Evolutionary conservation across 2,329 filamentous ascomycete species (phyloP).

Genomic region (Fragosphaeria purpurea): DNA sequence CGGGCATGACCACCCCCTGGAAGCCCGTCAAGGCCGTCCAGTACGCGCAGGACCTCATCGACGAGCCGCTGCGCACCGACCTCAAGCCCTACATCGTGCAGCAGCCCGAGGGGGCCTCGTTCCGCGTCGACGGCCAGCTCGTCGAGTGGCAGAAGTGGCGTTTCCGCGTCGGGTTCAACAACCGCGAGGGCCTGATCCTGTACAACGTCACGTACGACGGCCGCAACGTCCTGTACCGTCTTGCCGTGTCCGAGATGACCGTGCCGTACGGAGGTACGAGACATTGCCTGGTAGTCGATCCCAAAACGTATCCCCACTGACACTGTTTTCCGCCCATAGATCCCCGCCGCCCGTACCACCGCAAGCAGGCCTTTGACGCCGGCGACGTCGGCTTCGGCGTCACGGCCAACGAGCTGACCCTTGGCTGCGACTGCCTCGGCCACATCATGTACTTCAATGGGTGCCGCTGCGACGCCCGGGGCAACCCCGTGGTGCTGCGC

Average conservation of each 20-base stretch:
- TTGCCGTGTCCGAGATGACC: slow-evolving; percentile 60
- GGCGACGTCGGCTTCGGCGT: slow-evolving; percentile 59
- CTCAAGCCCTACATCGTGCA: slow-evolving; percentile 40
- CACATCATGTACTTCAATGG: slow-evolving; percentile 46
- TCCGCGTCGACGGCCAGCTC: slow-evolving; percentile 41
- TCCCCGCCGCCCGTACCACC: slow-evolving; percentile 52
- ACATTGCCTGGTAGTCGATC: too few species aligned
- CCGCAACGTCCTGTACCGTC: slow-evolving; percentile 53
- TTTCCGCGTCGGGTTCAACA: slow-evolving; percentile 59
- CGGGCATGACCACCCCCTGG: background rate
- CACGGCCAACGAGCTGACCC: slow-evolving; percentile 54
- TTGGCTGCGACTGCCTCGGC: slow-evolving; percentile 63
- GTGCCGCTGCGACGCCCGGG: slow-evolving; percentile 38
- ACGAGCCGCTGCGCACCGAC: slow-evolving; percentile 28
- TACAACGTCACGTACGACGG: slow-evolving; percentile 57
- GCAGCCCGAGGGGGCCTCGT: slow-evolving; percentile 10
- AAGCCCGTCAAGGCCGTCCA: slow-evolving; percentile 11
- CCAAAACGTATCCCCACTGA: too few species aligned
- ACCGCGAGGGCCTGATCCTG: slow-evolving; percentile 57
- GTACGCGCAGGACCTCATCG: slow-evolving; percentile 24
- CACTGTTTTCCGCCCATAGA: slow-evolving; percentile 25
- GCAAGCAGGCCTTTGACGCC: slow-evolving; percentile 64
- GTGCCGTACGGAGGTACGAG: slow-evolving; percentile 40
- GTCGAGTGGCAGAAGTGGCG: slow-evolving; percentile 57
- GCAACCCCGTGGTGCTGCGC: slow-evolving; percentile 34